Evolutionary conservation across 441 rosid genomes (phyloP).

Genomic region (Pelargonium myrrhifolium): DNA sequence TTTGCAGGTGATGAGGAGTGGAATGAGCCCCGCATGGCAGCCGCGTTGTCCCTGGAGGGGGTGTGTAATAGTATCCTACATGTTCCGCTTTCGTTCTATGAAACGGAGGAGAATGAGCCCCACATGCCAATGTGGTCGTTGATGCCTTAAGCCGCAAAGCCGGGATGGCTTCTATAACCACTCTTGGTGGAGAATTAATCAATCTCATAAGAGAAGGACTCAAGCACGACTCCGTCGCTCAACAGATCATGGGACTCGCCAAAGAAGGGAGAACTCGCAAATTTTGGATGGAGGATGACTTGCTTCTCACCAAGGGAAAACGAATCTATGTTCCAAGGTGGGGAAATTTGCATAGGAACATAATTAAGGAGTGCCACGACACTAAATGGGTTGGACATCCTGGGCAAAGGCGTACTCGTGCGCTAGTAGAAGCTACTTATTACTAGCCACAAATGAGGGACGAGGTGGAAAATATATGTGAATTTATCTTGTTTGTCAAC

Average conservation of each 20-base stretch:
- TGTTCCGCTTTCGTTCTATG: too few relatives aligned
- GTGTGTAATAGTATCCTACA: too few relatives aligned
- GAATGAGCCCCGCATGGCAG: too few relatives aligned
- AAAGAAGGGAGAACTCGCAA: background rate
- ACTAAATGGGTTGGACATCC: background rate
- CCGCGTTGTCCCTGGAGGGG: too few relatives aligned
- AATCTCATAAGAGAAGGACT: background rate
- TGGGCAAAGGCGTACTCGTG: background rate
- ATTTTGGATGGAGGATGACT: too few relatives aligned
- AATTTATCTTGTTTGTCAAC: background rate
- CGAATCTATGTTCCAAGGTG: background rate
- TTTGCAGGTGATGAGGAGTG: too few relatives aligned
- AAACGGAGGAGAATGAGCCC: too few relatives aligned
- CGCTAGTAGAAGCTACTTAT: background rate
- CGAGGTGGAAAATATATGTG: background rate
- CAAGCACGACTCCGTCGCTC: background rate
- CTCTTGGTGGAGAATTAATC: too few relatives aligned
- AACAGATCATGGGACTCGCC: background rate
- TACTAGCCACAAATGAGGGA: background rate
- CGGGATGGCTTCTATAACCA: too few relatives aligned
- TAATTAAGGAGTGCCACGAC: conserved; percentile 1
- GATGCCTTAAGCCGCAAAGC: too few relatives aligned
- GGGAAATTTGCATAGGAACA: background rate
- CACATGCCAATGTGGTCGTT: too few relatives aligned
- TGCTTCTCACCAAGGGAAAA: background rate